Evolutionary conservation across 192 early-diverging fungal genomes (phyloP).

Genomic region (Gaertneriomyces sp.): DNA sequence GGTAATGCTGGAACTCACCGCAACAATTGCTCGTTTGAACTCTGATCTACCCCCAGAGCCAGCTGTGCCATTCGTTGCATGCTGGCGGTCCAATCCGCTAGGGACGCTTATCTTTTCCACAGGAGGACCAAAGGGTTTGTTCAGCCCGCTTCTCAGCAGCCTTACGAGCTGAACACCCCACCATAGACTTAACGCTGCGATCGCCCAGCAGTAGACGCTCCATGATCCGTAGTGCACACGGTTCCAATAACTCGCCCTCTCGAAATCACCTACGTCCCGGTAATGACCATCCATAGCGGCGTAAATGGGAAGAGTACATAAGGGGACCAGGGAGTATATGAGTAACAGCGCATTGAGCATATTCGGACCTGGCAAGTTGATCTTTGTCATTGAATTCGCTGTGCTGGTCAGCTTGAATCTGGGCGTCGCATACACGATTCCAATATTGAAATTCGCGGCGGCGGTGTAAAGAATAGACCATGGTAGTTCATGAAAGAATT

Average conservation of each 20-base stretch:
- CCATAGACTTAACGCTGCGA: neutral
- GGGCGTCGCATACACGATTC: slow-evolving; percentile 13
- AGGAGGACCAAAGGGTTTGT: neutral
- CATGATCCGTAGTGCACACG: neutral
- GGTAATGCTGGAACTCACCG: neutral
- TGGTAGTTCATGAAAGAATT: slow-evolving; percentile 8
- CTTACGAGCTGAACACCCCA: slow-evolving; percentile 3
- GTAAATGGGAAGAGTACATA: neutral
- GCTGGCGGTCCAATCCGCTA: no score
- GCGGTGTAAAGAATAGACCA: slow-evolving; percentile 2
- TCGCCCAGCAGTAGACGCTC: neutral
- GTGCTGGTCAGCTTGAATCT: neutral
- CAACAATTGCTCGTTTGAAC: neutral
- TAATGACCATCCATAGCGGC: slow-evolving; percentile 1
- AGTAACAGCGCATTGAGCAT: neutral
- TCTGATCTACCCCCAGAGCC: neutral
- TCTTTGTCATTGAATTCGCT: neutral
- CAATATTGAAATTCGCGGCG: neutral
- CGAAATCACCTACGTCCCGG: neutral
- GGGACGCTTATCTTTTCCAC: no score
- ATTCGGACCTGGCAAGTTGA: neutral
- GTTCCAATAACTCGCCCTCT: neutral
- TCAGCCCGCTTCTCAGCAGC: neutral
- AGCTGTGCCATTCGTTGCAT: neutral
- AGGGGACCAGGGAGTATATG: neutral